Evolutionary conservation across 345 rosid species (phyloP).

Genomic region (Trapa incisa): DNA sequence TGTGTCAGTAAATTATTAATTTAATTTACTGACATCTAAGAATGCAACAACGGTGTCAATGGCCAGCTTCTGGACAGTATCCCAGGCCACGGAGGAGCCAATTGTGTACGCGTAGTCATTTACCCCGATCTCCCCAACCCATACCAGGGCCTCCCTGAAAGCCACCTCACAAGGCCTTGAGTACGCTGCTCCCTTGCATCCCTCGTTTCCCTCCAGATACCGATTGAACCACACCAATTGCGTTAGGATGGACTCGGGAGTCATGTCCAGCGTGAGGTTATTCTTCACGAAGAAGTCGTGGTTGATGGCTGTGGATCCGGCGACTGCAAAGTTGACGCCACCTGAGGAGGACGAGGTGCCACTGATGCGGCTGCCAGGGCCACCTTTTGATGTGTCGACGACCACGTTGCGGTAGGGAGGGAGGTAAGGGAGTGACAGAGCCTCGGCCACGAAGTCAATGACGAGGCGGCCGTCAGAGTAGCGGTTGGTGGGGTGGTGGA

Average conservation of each 20-base stretch:
- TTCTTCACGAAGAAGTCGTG: conserved; percentile 68
- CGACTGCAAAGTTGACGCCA: conserved; percentile 88
- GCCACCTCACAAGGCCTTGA: conserved; percentile 23
- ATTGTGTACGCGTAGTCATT: conserved; percentile 71
- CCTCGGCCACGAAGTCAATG: conserved; percentile 68
- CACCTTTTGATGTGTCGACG: background rate
- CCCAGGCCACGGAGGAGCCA: conserved; percentile 41
- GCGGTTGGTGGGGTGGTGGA: conserved; percentile 70
- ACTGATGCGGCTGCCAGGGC: background rate
- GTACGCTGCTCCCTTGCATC: conserved; percentile 20
- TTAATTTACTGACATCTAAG: conserved; percentile 34
- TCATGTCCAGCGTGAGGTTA: conserved; percentile 48
- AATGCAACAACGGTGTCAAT: conserved; percentile 27
- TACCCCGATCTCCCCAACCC: conserved; percentile 94
- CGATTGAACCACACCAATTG: conserved; percentile 57
- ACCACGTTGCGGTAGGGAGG: conserved; percentile 47
- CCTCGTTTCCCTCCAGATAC: conserved; percentile 34
- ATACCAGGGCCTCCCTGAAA: conserved; percentile 51
- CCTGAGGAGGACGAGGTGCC: conserved; percentile 3
- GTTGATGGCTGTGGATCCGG: conserved; percentile 73
- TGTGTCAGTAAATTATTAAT: too few relatives aligned
- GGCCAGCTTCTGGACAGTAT: conserved; percentile 42
- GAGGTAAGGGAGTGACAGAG: conserved; percentile 52
- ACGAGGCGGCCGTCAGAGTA: conserved; percentile 85
- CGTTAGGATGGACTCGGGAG: conserved; percentile 65